phyloP scores from a whole-genome alignment of 1,284 basidiomycete genomes.

The Boletus albobrunnescens region DNA sequence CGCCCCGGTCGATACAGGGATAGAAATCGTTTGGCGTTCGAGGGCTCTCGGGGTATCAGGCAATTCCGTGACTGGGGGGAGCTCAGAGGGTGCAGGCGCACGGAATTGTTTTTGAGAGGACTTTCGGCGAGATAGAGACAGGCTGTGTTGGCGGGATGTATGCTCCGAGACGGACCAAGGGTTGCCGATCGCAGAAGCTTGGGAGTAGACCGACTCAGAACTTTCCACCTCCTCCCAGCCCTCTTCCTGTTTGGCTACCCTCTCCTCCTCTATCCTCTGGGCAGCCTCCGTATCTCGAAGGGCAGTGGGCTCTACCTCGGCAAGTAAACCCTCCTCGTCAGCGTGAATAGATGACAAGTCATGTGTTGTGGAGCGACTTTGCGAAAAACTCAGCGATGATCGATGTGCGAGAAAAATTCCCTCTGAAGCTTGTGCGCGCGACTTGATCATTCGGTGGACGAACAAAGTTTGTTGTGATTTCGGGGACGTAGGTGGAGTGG shows the following conservation, averaged over 20 bases:
- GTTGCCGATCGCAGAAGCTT: slow-evolving; percentile 25
- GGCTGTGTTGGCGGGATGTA: neutral
- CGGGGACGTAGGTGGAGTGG: neutral
- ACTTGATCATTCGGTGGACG: slow-evolving; percentile 23
- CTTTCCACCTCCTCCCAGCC: slow-evolving; percentile 3
- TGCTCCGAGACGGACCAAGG: neutral
- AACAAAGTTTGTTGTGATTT: slow-evolving; percentile 13
- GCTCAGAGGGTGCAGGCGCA: slow-evolving; percentile 1
- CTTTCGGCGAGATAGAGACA: slow-evolving; percentile 3
- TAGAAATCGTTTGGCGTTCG: neutral
- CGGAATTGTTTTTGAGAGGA: slow-evolving; percentile 13
- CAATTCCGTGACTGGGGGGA: slow-evolving; percentile 22
- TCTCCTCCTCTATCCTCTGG: neutral
- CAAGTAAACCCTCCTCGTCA: slow-evolving; percentile 16
- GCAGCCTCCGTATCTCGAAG: slow-evolving; percentile 13
- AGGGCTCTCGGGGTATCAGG: slow-evolving; percentile 11
- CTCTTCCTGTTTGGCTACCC: neutral
- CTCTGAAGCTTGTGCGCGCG: slow-evolving; percentile 24
- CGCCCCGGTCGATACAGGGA: slow-evolving; percentile 1
- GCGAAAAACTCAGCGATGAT: slow-evolving; percentile 1
- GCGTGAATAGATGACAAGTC: neutral
- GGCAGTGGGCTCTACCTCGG: slow-evolving; percentile 14
- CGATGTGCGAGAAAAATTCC: neutral
- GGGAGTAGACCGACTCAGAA: slow-evolving; percentile 21
- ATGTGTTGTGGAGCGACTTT: slow-evolving; percentile 5